Evolutionary conservation across 1,284 basidiomycete genomes (phyloP).

Genomic region (Psilocybe mexicana): DNA sequence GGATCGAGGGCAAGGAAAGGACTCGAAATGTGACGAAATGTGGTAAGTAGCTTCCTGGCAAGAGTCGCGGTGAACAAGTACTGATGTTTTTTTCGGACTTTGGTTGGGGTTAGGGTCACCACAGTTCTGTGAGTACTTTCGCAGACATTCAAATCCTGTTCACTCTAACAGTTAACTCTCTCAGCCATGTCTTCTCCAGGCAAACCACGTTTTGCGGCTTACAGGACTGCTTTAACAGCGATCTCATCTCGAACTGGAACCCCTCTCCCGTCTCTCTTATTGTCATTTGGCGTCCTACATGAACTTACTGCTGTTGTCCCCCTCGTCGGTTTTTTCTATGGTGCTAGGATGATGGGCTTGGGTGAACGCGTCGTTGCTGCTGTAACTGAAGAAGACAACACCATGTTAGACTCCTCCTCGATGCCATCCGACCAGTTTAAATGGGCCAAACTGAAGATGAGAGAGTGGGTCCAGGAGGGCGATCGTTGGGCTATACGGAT

Average conservation of each 20-base stretch:
- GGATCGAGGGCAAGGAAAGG: background rate
- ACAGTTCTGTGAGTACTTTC: background rate
- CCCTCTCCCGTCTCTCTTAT: conserved; percentile 73
- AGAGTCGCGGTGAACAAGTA: background rate
- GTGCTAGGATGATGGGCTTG: conserved; percentile 66
- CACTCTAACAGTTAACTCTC: conserved; percentile 13
- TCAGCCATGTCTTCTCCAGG: conserved; percentile 16
- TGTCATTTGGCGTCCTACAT: conserved; percentile 85
- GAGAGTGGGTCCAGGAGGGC: conserved; percentile 74
- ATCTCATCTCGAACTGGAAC: conserved; percentile 66
- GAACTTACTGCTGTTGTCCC: conserved; percentile 86
- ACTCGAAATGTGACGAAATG: background rate
- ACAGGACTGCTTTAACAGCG: conserved; percentile 53
- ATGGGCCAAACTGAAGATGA: conserved; percentile 44
- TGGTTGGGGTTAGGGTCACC: conserved; percentile 28
- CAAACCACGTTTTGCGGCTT: conserved; percentile 33
- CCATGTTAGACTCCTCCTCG: background rate
- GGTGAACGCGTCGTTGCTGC: conserved; percentile 66
- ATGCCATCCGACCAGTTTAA: conserved; percentile 14
- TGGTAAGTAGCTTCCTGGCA: background rate
- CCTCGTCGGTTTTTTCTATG: conserved; percentile 74
- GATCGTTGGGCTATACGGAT: conserved; percentile 70
- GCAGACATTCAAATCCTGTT: background rate
- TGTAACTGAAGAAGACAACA: conserved; percentile 23
- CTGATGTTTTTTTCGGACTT: conserved; percentile 18